Evolutionary conservation across 1,284 basidiomycete genomes (phyloP), one percentile per base, ranked within the genome.

Genomic region (Abortiporus biennis): DNA sequence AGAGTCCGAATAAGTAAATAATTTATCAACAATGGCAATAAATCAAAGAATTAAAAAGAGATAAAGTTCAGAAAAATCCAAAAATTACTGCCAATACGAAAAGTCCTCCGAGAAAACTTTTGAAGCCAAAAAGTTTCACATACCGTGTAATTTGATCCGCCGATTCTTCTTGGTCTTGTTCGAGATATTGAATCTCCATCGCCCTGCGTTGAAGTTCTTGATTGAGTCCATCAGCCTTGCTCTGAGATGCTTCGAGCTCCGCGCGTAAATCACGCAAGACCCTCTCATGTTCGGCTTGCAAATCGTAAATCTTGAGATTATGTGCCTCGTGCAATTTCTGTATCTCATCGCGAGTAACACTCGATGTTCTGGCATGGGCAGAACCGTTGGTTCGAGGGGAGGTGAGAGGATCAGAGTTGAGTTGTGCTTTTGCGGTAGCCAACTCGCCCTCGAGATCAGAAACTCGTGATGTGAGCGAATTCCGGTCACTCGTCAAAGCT

Each of bases 101-200:
- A 47, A 73, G 58, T 50, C 68, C 70, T 50, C 73, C 71, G 46
- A 76, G 56, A 50, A 78, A 75, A 57, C 71, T 71, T 59, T 80
- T 77, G 53, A 76, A 62, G 50, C 72, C 68, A 61, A 78, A 77
- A 54, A 76, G 65, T 54, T 63, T 68, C 53, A 81, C 85, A 68
- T 82, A 89, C 87, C 80, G 75, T 56, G 79, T 79, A 45, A 89
- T 79, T 47, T 78, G 72, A 54, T 87, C 84, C 52, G 78, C 69
- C 48, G 57, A 77, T 52, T 90, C 87, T 33, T 87, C 83, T 54
- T 82, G 76, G 24, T 88, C 84, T 56, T 79, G 74, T 55, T 87
- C 85, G 43, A 86, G 70, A 60, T 81, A 85, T 52, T 76, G 69
- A 36, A 88, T 80, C 62, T 90, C 87, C 83, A 90, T 82, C 40